These are phyloP conservation scores for Oryza officinalis DNA, from an alignment of 176 grass and related monocot species.

Conservation along the genomic window DNA sequence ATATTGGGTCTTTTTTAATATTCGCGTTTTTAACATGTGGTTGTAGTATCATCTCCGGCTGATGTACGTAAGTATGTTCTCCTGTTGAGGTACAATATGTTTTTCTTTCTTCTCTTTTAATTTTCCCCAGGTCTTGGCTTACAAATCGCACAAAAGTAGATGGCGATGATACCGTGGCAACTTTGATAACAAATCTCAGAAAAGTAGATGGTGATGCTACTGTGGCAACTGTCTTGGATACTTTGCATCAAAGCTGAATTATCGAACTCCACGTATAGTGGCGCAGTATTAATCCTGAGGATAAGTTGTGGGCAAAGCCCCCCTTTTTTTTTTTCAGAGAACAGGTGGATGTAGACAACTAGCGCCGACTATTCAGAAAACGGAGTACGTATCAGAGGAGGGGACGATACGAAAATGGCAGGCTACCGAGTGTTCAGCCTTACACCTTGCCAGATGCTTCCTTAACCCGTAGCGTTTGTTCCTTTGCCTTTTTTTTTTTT, in stretches of 20 bases:
- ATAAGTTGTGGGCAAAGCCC: not conserved
- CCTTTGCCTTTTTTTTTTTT: not conserved
- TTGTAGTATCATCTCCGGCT: too few species aligned
- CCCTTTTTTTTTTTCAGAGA: not conserved
- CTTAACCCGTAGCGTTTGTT: not conserved
- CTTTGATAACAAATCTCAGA: too few species aligned
- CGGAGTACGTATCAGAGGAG: not conserved
- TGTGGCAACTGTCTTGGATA: too few species aligned
- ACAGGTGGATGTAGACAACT: not conserved
- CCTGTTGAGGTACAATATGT: not conserved
- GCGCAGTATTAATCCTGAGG: not conserved
- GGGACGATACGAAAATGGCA: slow-evolving; percentile 23
- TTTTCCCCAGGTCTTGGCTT: not conserved
- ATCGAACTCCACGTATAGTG: not conserved
- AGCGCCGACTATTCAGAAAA: not conserved
- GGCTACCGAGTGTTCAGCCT: not conserved
- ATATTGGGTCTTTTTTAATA: too few species aligned
- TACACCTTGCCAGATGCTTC: slow-evolving; percentile 2
- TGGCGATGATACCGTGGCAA: too few species aligned
- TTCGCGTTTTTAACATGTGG: too few species aligned
- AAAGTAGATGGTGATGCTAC: too few species aligned
- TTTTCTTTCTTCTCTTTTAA: not conserved
- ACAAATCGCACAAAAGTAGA: too few species aligned
- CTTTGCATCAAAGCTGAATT: not conserved
- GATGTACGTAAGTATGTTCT: not conserved